Percentiles rank a stretch among this genome's conserved stretches.
Evolutionary conservation across 2,329 filamentous ascomycete genomes (phyloP).

Genomic region (Phialophora macrospora): DNA sequence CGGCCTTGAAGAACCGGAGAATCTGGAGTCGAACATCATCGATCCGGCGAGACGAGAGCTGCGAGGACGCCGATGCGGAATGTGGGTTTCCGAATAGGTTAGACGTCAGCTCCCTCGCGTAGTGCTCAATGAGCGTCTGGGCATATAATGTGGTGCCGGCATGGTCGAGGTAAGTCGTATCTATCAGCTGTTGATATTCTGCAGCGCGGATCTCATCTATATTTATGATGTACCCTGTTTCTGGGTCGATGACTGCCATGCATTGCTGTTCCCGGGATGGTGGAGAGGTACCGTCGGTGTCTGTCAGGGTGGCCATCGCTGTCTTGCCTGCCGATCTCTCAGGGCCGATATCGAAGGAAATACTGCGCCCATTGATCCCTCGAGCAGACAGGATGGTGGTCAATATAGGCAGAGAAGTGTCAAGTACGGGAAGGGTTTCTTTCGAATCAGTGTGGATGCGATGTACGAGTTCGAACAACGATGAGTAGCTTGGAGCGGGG

Average conservation of each 20-base stretch:
- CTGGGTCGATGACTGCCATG: slow-evolving; percentile 24
- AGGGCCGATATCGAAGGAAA: slow-evolving; percentile 1
- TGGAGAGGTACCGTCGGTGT: not conserved
- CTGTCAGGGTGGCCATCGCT: slow-evolving; percentile 33
- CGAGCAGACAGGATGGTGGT: slow-evolving; percentile 12
- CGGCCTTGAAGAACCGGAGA: slow-evolving; percentile 78
- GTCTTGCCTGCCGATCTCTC: slow-evolving; percentile 21
- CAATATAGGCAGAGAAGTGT: not conserved
- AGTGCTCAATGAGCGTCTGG: slow-evolving; percentile 78
- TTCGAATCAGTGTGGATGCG: not conserved
- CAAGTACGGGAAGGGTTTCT: not conserved
- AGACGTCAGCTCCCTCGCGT: slow-evolving; percentile 76
- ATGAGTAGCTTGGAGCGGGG: slow-evolving; percentile 4
- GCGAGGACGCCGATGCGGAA: slow-evolving; percentile 80
- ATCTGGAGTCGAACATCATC: slow-evolving; percentile 75
- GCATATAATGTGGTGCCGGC: slow-evolving; percentile 86
- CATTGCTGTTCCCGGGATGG: slow-evolving; percentile 9
- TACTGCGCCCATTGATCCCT: slow-evolving; percentile 27
- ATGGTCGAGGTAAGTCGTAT: slow-evolving; percentile 85
- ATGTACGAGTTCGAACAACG: slow-evolving; percentile 28
- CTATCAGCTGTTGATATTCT: slow-evolving; percentile 58
- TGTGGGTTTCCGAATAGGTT: slow-evolving; percentile 91
- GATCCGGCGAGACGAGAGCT: slow-evolving; percentile 72
- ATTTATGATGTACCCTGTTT: slow-evolving; percentile 49
- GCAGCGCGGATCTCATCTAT: slow-evolving; percentile 53